Evolutionary conservation across 2,329 filamentous ascomycete species (phyloP).

Genomic region (Xylariales sp.): DNA sequence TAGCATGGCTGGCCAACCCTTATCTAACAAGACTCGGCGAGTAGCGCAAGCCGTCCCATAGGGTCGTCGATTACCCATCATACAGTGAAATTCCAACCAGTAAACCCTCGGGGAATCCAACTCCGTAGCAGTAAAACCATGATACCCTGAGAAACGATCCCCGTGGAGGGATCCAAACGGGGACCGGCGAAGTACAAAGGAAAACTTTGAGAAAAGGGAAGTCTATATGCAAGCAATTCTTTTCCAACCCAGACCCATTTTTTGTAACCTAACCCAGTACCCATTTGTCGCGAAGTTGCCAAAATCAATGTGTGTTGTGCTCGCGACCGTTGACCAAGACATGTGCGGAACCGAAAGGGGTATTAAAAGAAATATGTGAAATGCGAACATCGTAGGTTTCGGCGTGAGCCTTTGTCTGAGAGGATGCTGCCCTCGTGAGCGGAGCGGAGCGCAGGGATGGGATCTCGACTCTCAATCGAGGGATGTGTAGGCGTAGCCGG

Average conservation of each 20-base stretch:
- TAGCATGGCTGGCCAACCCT: too few species aligned
- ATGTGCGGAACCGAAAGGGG: conserved; percentile 7
- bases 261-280: conserved; percentile 24
- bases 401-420: too few species aligned
- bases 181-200: conserved; percentile 11
- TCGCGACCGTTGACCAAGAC: conserved; percentile 8
- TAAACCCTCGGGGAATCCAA: conserved; percentile 11
- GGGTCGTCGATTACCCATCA: conserved; percentile 20
- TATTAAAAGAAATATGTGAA: conserved; percentile 9
- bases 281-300: conserved; percentile 10
- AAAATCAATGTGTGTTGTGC: conserved; percentile 12
- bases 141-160: conserved; percentile 16
- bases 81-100: conserved; percentile 10
- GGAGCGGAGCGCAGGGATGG: background rate
- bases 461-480: conserved; percentile 1
- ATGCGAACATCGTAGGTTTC: background rate
- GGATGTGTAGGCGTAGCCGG: background rate
- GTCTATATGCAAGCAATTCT: conserved; percentile 30
- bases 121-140: conserved; percentile 24
- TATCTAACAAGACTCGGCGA: conserved; percentile 23
- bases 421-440: background rate
- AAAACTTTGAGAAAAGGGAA: conserved; percentile 19
- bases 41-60: conserved; percentile 16
- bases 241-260: conserved; percentile 25
- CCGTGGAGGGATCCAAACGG: conserved; percentile 18